Evolutionary conservation across 2,329 filamentous ascomycete species (phyloP), one percentile per base, ranked within the genome.

Genomic region (Scedosporium dehoogii): DNA sequence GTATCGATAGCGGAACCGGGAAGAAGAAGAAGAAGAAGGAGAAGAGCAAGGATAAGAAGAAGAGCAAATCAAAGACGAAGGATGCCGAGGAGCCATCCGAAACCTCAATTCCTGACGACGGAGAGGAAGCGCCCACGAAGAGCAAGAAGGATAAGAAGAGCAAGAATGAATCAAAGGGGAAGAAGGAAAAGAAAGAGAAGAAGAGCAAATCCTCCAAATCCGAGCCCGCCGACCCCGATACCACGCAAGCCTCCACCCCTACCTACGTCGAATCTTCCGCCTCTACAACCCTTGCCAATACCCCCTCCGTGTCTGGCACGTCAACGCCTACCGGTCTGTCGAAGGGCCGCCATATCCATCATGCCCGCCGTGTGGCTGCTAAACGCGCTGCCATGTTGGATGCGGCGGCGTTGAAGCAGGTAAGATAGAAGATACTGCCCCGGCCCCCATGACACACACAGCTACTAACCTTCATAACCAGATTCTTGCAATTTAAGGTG

Each of bases 1-100:
- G 41, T 10, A 23, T 25, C 46, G 21, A 62, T 21, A 25, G 46
- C 23, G 58, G 41, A 41, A n/a, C n/a, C n/a, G n/a, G n/a, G n/a
- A 58, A 62, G 51, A 63, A 62, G 38, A 53, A 62, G 44, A 56
- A 48, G 57, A 58, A 62, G 51, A 63, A 62, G 38, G 44, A 62
- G 44, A 56, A 48, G 57, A 63, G 41, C 3, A 64, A 60, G 27
- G 59, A 61, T 25, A 59, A 63, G 46, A 58, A 62, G 38, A 63
- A 51, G 57, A 27, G 29, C 46, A 25, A 18, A 33, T 51, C 44
- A 55, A 64, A 64, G 16, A 48, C 63, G 1, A 56, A 33, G 53
- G 56, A 41, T 18, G 16, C 57, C 44, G 55, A 62, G 10, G 55
- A 58, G 5, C n/a, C 27, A 9, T 7, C 25, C 55, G 55, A 33